Conservation (phyloP, 1,284 basidiomycete species). For the Spongiforma sp. region DNA sequence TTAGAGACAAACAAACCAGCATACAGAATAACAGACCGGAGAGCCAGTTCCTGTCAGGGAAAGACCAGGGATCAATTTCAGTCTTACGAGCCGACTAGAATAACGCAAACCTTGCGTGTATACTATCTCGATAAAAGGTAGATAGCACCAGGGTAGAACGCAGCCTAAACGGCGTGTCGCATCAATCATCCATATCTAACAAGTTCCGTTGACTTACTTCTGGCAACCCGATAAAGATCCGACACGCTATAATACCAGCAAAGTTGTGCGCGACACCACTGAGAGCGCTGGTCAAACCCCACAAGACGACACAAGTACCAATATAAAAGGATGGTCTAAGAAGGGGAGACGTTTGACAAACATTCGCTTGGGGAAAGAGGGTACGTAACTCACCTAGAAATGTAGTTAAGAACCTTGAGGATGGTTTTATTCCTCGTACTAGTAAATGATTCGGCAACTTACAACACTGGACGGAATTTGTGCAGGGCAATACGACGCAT, state of each 20-base stretch:
- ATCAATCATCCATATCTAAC: background rate
- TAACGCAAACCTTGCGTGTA: constrained; percentile 55
- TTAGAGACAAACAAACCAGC: constrained; percentile 74
- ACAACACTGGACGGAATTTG: background rate
- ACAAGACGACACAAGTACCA: background rate
- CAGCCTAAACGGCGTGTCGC: constrained; percentile 41
- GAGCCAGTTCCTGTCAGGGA: constrained; percentile 57
- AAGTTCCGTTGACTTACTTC: background rate
- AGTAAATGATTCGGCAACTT: background rate
- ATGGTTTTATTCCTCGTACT: background rate
- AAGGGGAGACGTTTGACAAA: background rate
- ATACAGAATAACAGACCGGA: constrained; percentile 74
- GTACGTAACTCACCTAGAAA: background rate
- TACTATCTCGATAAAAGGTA: constrained; percentile 71
- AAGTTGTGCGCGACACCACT: background rate
- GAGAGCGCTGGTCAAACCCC: background rate
- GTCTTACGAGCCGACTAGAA: background rate
- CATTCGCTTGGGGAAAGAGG: background rate
- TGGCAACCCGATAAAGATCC: background rate
- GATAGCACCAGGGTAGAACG: constrained; percentile 68
- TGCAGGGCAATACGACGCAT: background rate
- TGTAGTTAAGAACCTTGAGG: background rate
- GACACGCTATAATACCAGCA: background rate
- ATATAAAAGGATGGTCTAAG: background rate
- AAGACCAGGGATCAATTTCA: background rate